Evolutionary conservation across 441 rosid genomes (phyloP).

Genomic region (Populus hybrid): DNA sequence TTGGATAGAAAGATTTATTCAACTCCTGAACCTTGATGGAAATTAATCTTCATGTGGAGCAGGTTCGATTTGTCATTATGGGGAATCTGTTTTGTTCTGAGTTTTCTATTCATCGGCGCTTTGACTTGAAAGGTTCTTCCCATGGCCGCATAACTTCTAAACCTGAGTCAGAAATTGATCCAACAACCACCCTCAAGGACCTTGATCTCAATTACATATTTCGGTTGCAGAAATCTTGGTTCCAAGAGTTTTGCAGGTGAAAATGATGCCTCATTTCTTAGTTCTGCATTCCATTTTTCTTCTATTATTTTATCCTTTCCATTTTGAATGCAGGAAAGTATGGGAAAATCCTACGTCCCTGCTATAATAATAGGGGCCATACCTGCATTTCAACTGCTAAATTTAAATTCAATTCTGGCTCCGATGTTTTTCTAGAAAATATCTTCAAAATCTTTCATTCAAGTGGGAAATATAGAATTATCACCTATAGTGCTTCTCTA

Average conservation of each 20-base stretch:
- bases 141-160: slow-evolving; percentile 88
- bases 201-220: too few relatives aligned
- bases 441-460: neutral
- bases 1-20: neutral
- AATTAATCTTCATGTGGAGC: slow-evolving; percentile 15
- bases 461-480: neutral
- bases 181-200: too few relatives aligned
- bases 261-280: neutral
- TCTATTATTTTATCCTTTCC: neutral
- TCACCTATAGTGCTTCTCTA: neutral
- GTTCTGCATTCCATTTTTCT: neutral
- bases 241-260: slow-evolving; percentile 92
- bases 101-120: slow-evolving; percentile 76
- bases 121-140: slow-evolving; percentile 95
- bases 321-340: neutral
- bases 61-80: slow-evolving; percentile 95
- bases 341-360: neutral
- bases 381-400: neutral
- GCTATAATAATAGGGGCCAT: neutral
- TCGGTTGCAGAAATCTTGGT: slow-evolving; percentile 76
- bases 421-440: neutral
- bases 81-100: slow-evolving; percentile 89
- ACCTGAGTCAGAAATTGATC: slow-evolving; percentile 80
- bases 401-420: neutral
- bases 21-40: slow-evolving; percentile 6